Percentiles rank a stretch among this genome's conserved stretches.
Conservation (phyloP, 495 filamentous ascomycete species). For the Penicillium tannophilum region DNA sequence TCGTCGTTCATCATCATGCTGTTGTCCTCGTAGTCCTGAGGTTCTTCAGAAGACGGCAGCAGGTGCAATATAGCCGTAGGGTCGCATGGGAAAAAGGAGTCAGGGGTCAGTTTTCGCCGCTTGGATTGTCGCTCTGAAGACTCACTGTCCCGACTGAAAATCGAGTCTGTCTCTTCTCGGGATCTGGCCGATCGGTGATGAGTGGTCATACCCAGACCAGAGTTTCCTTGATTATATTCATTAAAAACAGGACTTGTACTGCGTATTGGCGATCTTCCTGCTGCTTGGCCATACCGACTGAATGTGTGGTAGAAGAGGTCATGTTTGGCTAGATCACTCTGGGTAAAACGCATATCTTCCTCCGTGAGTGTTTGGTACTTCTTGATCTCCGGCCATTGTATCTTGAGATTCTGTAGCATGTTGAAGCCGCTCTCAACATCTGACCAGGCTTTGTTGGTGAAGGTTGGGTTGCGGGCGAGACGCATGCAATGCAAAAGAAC, state of each 20-base stretch:
- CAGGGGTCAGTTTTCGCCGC: constrained; percentile 1
- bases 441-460: constrained; percentile 14
- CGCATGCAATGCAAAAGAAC: constrained; percentile 19
- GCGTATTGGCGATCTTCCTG: background rate
- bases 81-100: constrained; percentile 3
- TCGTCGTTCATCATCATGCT: background rate
- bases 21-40: background rate
- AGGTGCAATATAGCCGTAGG: background rate
- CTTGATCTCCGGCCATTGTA: constrained; percentile 21
- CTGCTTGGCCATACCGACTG: constrained; percentile 4
- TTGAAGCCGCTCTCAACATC: constrained; percentile 17
- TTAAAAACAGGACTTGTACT: background rate
- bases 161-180: background rate
- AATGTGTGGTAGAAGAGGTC: constrained; percentile 10
- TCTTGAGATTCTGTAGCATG: constrained; percentile 15
- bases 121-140: constrained; percentile 4
- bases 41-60: background rate
- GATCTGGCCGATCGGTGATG: background rate
- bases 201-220: background rate
- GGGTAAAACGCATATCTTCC: constrained; percentile 12
- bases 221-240: background rate
- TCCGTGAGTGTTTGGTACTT: constrained; percentile 14
- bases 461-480: constrained; percentile 12
- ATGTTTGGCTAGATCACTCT: constrained; percentile 9
- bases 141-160: background rate